Conservation (phyloP, 73 alveolate genomes). For the Paramecium tetraurelia region DNA sequence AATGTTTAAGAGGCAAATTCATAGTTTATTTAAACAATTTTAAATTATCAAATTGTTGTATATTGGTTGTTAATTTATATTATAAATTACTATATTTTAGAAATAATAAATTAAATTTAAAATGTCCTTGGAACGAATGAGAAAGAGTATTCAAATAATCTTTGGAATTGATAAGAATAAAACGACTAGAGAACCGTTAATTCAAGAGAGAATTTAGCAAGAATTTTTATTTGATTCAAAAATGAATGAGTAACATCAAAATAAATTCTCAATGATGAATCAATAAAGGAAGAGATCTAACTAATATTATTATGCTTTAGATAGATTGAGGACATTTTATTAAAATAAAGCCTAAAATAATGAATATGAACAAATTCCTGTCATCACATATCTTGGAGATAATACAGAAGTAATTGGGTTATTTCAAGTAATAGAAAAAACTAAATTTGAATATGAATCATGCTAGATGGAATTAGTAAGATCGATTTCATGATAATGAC, state of each 20-base stretch:
- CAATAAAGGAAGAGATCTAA: not conserved
- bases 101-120: not conserved
- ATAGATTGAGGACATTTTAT: not conserved
- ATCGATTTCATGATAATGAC: not conserved
- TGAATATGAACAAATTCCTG: not conserved
- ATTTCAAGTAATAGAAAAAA: not conserved
- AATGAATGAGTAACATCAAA: not conserved
- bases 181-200: not conserved
- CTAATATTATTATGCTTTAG: not conserved
- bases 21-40: no score
- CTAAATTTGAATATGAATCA: not conserved
- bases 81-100: not conserved
- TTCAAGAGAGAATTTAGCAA: not conserved
- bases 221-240: not conserved
- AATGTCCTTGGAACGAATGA: not conserved
- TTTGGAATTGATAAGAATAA: not conserved
- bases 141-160: not conserved
- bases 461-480: not conserved
- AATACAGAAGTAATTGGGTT: not conserved
- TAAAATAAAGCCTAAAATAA: not conserved
- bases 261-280: not conserved
- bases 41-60: no score
- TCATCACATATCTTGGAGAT: not conserved
- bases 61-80: not conserved
- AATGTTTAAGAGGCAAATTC: no score